Evolutionary conservation across 176 grass and related monocot genomes (phyloP).

Genomic region (Hyparrhenia diplandra): DNA sequence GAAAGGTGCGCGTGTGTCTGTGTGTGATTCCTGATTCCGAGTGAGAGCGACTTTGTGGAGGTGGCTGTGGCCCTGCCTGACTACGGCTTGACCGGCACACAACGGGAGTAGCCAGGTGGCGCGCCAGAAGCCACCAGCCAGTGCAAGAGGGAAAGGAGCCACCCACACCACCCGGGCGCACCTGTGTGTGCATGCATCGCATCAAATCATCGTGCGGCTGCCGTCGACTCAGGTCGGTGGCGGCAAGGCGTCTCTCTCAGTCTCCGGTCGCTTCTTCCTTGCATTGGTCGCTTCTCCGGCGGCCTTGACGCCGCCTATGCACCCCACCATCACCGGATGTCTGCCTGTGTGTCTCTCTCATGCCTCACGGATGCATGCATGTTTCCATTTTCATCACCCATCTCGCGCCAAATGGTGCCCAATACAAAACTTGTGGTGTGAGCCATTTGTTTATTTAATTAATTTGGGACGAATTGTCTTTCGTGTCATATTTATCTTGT

Average conservation of each 20-base stretch:
- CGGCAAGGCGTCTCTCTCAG: background rate
- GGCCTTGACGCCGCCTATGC: constrained; percentile 22
- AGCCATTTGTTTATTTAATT: too few species aligned
- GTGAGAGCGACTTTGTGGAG: background rate
- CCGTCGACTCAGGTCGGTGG: constrained; percentile 4
- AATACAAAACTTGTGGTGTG: too few species aligned
- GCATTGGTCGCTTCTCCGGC: background rate
- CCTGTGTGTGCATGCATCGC: background rate
- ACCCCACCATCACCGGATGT: background rate
- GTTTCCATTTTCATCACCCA: background rate
- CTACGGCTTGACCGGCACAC: background rate
- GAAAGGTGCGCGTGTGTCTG: background rate
- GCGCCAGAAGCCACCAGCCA: background rate
- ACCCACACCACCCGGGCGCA: background rate
- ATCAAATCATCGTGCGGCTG: background rate
- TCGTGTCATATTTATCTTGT: too few species aligned
- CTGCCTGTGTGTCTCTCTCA: background rate
- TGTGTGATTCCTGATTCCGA: background rate
- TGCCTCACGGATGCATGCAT: background rate
- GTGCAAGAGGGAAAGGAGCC: background rate
- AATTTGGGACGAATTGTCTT: too few species aligned
- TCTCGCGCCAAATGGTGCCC: too few species aligned
- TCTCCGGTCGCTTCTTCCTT: background rate
- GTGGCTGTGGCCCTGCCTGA: background rate
- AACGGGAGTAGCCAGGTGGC: background rate